Percentiles rank a stretch among this genome's conserved stretches.
Evolutionary conservation across 768 basidiomycete species (phyloP).

Genomic region (Kwoniella pini): DNA sequence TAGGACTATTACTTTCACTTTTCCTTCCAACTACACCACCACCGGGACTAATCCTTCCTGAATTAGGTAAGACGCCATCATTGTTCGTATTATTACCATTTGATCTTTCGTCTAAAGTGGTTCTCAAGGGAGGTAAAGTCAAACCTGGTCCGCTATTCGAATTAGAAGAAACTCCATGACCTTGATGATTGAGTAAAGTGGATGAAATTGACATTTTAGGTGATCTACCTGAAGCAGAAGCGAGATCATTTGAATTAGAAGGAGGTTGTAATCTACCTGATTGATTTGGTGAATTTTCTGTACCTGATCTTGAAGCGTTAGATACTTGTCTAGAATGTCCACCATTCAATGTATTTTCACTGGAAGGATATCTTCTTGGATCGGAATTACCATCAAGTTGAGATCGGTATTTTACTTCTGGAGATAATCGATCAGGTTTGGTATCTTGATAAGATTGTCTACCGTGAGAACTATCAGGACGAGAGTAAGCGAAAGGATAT

Average conservation of each 20-base stretch:
- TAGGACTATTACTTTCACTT: slow-evolving; percentile 8
- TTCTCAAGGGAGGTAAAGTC: slow-evolving; percentile 37
- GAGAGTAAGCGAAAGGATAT: slow-evolving; percentile 10
- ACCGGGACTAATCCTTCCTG: slow-evolving; percentile 10
- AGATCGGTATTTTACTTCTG: slow-evolving; percentile 10
- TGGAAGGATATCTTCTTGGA: slow-evolving; percentile 16
- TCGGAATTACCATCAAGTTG: slow-evolving; percentile 9
- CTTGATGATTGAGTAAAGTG: slow-evolving; percentile 13
- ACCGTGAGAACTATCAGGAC: slow-evolving; percentile 10
- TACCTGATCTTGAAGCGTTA: neutral
- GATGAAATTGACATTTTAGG: slow-evolving; percentile 32
- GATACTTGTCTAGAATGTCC: slow-evolving; percentile 17
- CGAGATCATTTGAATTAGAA: slow-evolving; percentile 1
- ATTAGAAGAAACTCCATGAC: no score
- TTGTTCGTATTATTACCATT: slow-evolving; percentile 7
- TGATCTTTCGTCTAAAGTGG: slow-evolving; percentile 24
- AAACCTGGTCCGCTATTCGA: neutral
- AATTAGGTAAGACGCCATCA: slow-evolving; percentile 5
- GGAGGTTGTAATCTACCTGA: slow-evolving; percentile 15
- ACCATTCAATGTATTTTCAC: neutral
- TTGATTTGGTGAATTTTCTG: slow-evolving; percentile 12
- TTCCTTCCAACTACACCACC: neutral
- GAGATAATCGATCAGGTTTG: slow-evolving; percentile 12
- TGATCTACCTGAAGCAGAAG: slow-evolving; percentile 22
- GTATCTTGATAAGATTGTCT: neutral